Percentiles rank a stretch among this genome's conserved stretches.
These are phyloP conservation scores for Heliosperma pusillum DNA, from an alignment of 148 eudicot genomes.

Conservation along the genomic window DNA sequence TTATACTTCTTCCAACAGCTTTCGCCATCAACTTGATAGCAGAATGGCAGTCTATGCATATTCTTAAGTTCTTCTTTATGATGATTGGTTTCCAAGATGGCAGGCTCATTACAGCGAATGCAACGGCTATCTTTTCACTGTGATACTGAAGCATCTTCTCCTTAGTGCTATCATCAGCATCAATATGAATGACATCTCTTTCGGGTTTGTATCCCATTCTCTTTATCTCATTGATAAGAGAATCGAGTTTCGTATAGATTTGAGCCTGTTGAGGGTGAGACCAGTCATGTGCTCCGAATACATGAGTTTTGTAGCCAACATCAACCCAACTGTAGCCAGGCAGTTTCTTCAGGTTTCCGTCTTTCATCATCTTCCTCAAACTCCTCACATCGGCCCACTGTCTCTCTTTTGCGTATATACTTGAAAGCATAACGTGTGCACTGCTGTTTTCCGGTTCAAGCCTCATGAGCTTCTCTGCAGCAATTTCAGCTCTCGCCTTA, in stretches of 20 bases:
- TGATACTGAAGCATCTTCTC: conserved; percentile 37
- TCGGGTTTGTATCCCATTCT: conserved; percentile 40
- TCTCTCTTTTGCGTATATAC: conserved; percentile 46
- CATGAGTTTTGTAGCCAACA: conserved; percentile 43
- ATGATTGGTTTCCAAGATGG: conserved; percentile 46
- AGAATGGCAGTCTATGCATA: conserved; percentile 45
- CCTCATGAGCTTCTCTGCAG: conserved; percentile 34
- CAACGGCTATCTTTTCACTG: conserved; percentile 48
- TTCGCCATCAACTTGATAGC: conserved; percentile 44
- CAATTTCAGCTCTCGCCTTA: conserved; percentile 38
- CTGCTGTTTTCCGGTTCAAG: conserved; percentile 50
- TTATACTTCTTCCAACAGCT: conserved; percentile 38
- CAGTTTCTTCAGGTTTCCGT: conserved; percentile 35
- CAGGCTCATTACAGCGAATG: conserved; percentile 36
- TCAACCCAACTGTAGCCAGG: conserved; percentile 65
- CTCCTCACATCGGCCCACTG: conserved; percentile 43
- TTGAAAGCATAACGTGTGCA: conserved; percentile 40
- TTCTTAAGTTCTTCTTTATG: conserved; percentile 45
- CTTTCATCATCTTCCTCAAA: conserved; percentile 45
- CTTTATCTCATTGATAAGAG: conserved; percentile 33
- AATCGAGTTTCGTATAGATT: conserved; percentile 38
- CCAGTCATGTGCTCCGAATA: conserved; percentile 45
- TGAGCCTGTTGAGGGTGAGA: conserved; percentile 34
- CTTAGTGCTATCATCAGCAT: conserved; percentile 38
- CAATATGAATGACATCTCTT: conserved; percentile 34